Evolutionary conservation across 306 rosid genomes (phyloP), one percentile per base, ranked within the genome.

Genomic region (Prunus mira): DNA sequence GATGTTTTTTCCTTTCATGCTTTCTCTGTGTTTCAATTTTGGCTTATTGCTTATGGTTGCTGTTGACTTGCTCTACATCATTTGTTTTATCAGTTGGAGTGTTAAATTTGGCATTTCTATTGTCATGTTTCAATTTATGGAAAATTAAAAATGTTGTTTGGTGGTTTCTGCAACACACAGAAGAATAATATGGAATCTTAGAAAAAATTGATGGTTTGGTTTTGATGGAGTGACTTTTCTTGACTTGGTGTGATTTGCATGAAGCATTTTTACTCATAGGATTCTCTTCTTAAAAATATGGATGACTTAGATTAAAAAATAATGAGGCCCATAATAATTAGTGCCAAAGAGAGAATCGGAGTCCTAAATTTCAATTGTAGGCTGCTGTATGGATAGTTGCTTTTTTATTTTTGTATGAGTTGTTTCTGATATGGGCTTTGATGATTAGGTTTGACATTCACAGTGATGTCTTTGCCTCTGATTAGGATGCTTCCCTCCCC

Each of bases 381-480:
- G 38, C 65, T 58, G 12, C 24, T 12, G 12, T 17, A 24, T 12
- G 32, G 17, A 22, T 25, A 12, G 17, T 58, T 4, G 65, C 5
- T 58, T 58, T 25, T 58, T 20, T 9, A 58, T 58, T 58, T 10
- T 24, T 56, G 9, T 2, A 28, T 62, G 67, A 62, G 19, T 28
- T 62, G 43, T 62, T 62, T 62, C 41, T 62, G 67, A 62, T 25
- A 28, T 13, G 38, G 67, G n/a, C 41, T 62, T 6, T 62, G 67
- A 14, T 62, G 41, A 25, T 27, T 57, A 62, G 67, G 67, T 27
- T 62, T 62, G 67, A 27, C 13, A 9, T 12, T 69, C 55, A 9
- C 74, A 45, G 34, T 78, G 77, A 87, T 89, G 96, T 68, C 87
- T 63, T 50, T 46, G 72, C 8, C 56, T 78, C 32, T 69, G 80